Base-by-base conservation (phyloP, 75 land plant genomes). In the Pinus tabuliformis region DNA sequence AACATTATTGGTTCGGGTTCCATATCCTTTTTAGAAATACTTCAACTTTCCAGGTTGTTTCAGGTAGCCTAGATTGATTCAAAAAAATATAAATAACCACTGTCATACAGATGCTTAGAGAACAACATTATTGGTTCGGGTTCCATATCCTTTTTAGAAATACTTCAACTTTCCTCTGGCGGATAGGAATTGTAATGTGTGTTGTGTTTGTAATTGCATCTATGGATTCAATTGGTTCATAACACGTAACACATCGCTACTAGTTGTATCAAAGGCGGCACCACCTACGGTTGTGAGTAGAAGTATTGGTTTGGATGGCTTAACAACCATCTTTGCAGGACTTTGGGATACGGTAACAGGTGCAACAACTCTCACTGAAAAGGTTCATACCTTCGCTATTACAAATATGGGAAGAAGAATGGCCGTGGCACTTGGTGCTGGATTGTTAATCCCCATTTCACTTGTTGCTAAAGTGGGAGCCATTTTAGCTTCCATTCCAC, bases 71-170 rank as follows among this genome's bases (percentile, higher is more conserved):
- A n/a, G n/a, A n/a, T n/a, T n/a, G n/a, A n/a, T n/a, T n/a, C n/a
- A n/a, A n/a, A n/a, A n/a, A n/a, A n/a, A n/a, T n/a, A n/a, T n/a
- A n/a, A n/a, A n/a, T n/a, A n/a, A n/a, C n/a, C n/a, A n/a, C n/a
- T n/a, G n/a, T n/a, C n/a, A n/a, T n/a, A n/a, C n/a, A n/a, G n/a
- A n/a, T n/a, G n/a, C n/a, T n/a, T n/a, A n/a, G n/a, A n/a, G n/a
- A n/a, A n/a, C n/a, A n/a, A n/a, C n/a, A n/a, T n/a, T n/a, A 4
- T 97, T 98, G 99, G 87, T 97, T 74, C 81, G 95, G 42, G 86
- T 97, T 84, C 99, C 99, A 42, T 94, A 97, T 78, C 99, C 98
- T 18, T 86, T 97, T 60, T 98, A 97, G 99, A 98, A 98, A 98
- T 45, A 83, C 81, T 26, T 98, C 99, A 62, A 81, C 87, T 6